A percentile compares a stretch with the other conserved stretches of the same genome.
phyloP scores from a whole-genome alignment of 140 eudicot species.

The Erigeron philadelphicus region DNA sequence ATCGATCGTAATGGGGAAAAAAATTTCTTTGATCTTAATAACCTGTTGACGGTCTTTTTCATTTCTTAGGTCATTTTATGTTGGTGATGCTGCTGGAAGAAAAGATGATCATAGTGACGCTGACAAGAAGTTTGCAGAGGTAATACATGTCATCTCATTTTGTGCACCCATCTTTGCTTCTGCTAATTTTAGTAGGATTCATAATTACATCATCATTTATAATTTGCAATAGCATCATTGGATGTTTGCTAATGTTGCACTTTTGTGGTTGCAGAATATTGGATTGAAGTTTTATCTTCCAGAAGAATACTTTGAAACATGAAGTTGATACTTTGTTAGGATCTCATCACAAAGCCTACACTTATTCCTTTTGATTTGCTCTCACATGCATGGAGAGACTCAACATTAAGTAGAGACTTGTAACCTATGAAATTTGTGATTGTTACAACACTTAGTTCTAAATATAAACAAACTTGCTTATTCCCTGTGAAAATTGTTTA shows the following conservation, averaged over 20 bases:
- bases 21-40: neutral
- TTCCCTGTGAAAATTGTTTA: neutral
- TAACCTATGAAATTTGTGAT: neutral
- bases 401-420: constrained; percentile 21
- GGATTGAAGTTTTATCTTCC: constrained; percentile 80
- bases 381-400: constrained; percentile 8
- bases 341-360: constrained; percentile 13
- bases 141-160: constrained; percentile 14
- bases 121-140: constrained; percentile 87
- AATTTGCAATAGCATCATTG: neutral
- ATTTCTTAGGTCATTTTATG: constrained; percentile 69
- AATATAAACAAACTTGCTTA: neutral
- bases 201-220: neutral
- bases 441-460: neutral
- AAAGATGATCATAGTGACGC: constrained; percentile 81
- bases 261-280: constrained; percentile 54
- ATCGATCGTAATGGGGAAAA: neutral
- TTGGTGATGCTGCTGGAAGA: constrained; percentile 99
- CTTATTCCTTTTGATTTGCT: constrained; percentile 20
- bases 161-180: neutral
- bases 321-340: constrained; percentile 11
- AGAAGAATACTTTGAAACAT: constrained; percentile 53
- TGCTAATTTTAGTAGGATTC: neutral
- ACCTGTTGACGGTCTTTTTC: neutral
- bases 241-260: neutral